Evolutionary conservation across 2,329 filamentous ascomycete species (phyloP), one percentile per base, ranked within the genome.

Genomic region (Talaromyces piceae): DNA sequence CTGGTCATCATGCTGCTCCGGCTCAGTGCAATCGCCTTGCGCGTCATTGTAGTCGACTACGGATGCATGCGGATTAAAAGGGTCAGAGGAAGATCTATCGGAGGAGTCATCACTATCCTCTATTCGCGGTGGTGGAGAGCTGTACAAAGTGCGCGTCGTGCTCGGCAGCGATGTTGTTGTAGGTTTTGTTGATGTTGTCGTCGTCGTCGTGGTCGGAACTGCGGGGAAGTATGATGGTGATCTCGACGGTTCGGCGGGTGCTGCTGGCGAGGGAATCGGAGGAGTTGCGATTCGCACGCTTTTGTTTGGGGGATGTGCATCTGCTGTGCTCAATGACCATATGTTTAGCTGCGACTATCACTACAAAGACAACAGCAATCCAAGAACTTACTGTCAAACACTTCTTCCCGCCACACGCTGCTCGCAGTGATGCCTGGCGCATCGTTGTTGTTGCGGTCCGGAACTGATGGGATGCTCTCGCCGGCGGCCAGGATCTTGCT

Each of bases 231-330:
- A 41, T 43, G 49, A n/a, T n/a, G n/a, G n/a, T n/a, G n/a, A 37
- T 18, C 33, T 45, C 20, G 50, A 51, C 20, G 53, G 33, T 13
- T 54, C 50, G 7, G 53, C 39, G 16, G 60, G 59, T 20, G 53
- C 26, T n/a, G 60, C 57, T 18, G 59, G 58, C 5, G 59, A 55
- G 47, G 65, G 64, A 23, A 63, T 62, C 30, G 68, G 63, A 37
- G 70, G 69, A 44, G 71, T 71, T 50, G 68, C 67, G 61, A 73
- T 72, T 41, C 58, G 61, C 22, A 61, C 59, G 12, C 51, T 51
- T 25, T 62, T 62, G 16, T 52, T 30, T 20, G 51, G 51, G 20
- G 7, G 16, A 18, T 50, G 41, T 11, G 37, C 48, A 37, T 41
- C 43, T 54, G 33, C 52, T 44, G 55, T 39, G 30, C 27, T 41